Conservation (phyloP, 108 stramenopile genomes). For the Skeletonema costatum region DNA sequence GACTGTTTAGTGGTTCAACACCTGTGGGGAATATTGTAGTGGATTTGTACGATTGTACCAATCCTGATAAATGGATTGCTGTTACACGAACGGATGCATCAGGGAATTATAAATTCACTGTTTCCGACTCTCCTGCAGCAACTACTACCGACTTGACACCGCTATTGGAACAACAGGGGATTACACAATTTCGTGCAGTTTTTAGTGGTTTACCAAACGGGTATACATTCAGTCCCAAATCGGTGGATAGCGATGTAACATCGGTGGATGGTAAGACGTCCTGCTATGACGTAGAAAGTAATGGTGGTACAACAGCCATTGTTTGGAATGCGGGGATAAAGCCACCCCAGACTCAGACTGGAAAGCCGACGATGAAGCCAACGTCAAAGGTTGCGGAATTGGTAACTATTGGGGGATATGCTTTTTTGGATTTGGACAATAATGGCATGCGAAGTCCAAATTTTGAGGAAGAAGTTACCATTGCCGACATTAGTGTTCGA, state of each 20-base stretch:
- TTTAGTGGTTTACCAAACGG: slow-evolving; percentile 4
- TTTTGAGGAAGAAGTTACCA: slow-evolving; percentile 8
- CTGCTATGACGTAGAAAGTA: slow-evolving; percentile 27
- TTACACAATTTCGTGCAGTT: slow-evolving; percentile 17
- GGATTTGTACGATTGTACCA: slow-evolving; percentile 36
- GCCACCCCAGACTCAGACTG: background rate
- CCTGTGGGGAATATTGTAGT: slow-evolving; percentile 15
- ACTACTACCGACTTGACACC: slow-evolving; percentile 11
- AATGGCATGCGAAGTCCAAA: slow-evolving; percentile 21
- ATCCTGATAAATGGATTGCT: slow-evolving; percentile 19
- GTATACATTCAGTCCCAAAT: slow-evolving; percentile 8
- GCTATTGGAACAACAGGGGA: background rate
- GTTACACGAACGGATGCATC: slow-evolving; percentile 25
- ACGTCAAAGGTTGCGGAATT: background rate
- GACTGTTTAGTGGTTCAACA: background rate
- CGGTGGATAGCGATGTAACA: slow-evolving; percentile 25
- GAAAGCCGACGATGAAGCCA: slow-evolving; percentile 4
- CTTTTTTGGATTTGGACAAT: slow-evolving; percentile 31
- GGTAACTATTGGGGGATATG: slow-evolving; percentile 27
- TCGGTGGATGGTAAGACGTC: slow-evolving; percentile 6
- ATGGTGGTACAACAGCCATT: slow-evolving; percentile 19
- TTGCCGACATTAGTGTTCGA: slow-evolving; percentile 27
- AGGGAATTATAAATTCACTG: slow-evolving; percentile 20
- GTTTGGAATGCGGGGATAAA: slow-evolving; percentile 45
- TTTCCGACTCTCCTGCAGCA: background rate